Conservation (phyloP, 176 grass and related monocot species). For the Rhynchospora tenuis region DNA sequence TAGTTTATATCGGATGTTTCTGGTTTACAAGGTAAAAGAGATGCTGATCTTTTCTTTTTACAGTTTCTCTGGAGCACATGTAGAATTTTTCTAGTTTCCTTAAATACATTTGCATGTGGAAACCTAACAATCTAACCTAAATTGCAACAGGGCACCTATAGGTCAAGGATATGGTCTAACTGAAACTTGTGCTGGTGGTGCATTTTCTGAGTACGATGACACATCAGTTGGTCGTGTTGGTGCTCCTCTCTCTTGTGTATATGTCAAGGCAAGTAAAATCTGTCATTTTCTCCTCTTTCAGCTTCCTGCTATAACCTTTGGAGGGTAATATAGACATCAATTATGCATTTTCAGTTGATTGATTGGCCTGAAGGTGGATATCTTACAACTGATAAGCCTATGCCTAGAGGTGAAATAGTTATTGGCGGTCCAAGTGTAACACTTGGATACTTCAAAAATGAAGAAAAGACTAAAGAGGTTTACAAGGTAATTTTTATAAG, state of each 20-base stretch:
- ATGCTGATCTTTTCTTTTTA: conserved; percentile 1
- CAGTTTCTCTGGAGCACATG: background rate
- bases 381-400: conserved; percentile 69
- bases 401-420: conserved; percentile 92
- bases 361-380: conserved; percentile 90
- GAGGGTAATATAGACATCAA: background rate
- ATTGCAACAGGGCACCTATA: conserved; percentile 68
- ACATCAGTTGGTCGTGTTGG: conserved; percentile 86
- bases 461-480: conserved; percentile 87
- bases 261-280: conserved; percentile 59
- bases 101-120: background rate
- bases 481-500: conserved; percentile 57
- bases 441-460: conserved; percentile 82
- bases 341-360: conserved; percentile 53
- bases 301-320: background rate
- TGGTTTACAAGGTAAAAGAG: background rate
- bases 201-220: conserved; percentile 89
- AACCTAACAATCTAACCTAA: background rate
- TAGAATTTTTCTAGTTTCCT: background rate
- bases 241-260: conserved; percentile 74
- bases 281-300: background rate
- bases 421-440: conserved; percentile 91
- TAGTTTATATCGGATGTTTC: background rate
- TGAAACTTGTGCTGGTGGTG: conserved; percentile 87
- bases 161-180: conserved; percentile 96